Percentiles rank a stretch among this genome's conserved stretches.
These are phyloP conservation scores for Suaeda aralocaspica DNA, from an alignment of 148 eudicot species.

Conservation along the genomic window DNA sequence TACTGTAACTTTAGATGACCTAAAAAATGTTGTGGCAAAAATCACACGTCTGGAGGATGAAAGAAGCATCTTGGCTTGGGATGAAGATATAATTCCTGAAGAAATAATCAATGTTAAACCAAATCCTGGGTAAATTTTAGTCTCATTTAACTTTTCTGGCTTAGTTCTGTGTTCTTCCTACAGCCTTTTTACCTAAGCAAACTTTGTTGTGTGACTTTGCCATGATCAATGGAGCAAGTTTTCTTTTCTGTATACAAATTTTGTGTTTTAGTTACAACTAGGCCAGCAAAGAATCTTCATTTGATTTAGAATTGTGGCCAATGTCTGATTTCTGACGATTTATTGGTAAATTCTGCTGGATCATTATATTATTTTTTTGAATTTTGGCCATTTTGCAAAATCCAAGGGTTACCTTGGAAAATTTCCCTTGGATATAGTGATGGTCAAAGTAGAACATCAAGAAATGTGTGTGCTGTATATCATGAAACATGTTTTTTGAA, in stretches of 20 bases:
- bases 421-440: too few species aligned
- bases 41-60: conserved; percentile 52
- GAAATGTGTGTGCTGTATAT: too few species aligned
- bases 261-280: background rate
- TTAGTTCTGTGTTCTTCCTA: background rate
- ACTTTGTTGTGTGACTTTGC: conserved; percentile 2
- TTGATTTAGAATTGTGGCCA: background rate
- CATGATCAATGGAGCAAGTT: background rate
- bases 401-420: too few species aligned
- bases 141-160: background rate
- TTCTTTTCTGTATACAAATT: background rate
- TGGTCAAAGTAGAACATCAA: too few species aligned
- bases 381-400: too few species aligned
- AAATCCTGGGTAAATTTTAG: conserved; percentile 54
- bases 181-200: background rate
- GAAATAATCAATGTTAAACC: conserved; percentile 60
- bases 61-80: conserved; percentile 55
- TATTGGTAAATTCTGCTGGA: too few species aligned
- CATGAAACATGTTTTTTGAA: too few species aligned
- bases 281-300: background rate
- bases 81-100: conserved; percentile 77
- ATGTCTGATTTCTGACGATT: background rate
- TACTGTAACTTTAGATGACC: conserved; percentile 56
- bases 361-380: too few species aligned
- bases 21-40: conserved; percentile 45